phyloP scores from a whole-genome alignment of 164 flowering plant genomes.

The Dillenia turbinata region DNA sequence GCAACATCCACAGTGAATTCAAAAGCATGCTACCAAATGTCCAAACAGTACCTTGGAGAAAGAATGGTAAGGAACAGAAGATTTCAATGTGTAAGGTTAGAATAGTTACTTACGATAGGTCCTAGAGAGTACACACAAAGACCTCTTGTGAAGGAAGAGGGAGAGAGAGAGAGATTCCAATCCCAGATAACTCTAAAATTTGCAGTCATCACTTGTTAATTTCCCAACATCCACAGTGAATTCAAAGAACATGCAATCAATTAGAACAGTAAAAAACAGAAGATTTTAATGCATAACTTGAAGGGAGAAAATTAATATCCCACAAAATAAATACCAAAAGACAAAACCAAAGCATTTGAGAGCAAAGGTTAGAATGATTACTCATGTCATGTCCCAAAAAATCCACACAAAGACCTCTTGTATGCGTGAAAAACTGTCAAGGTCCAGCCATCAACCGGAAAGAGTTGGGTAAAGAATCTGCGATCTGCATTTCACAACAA shows the following conservation, averaged over 20 bases:
- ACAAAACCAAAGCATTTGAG: background rate
- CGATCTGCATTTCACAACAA: constrained; percentile 49
- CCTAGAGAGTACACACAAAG: constrained; percentile 95
- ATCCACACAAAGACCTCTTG: constrained; percentile 96
- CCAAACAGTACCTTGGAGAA: too few relatives aligned
- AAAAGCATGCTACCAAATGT: too few relatives aligned
- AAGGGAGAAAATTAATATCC: too few relatives aligned
- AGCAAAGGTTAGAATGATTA: constrained; percentile 5
- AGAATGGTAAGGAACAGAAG: too few relatives aligned
- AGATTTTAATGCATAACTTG: too few relatives aligned
- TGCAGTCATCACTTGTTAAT: too few relatives aligned
- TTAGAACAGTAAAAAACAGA: too few relatives aligned
- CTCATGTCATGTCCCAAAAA: constrained; percentile 93
- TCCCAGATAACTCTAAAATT: too few relatives aligned
- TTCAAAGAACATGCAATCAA: too few relatives aligned
- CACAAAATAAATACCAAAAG: too few relatives aligned
- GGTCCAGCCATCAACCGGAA: constrained; percentile 98
- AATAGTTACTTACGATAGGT: constrained; percentile 63
- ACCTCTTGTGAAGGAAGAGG: constrained; percentile 53
- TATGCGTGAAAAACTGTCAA: constrained; percentile 97
- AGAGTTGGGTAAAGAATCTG: constrained; percentile 95
- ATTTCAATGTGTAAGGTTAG: background rate
- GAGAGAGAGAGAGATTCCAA: background rate
- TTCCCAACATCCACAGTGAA: too few relatives aligned
- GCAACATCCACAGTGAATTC: too few relatives aligned